Base-by-base conservation (phyloP, 2,329 filamentous ascomycete species). In the Pseudonectria foliicola region DNA sequence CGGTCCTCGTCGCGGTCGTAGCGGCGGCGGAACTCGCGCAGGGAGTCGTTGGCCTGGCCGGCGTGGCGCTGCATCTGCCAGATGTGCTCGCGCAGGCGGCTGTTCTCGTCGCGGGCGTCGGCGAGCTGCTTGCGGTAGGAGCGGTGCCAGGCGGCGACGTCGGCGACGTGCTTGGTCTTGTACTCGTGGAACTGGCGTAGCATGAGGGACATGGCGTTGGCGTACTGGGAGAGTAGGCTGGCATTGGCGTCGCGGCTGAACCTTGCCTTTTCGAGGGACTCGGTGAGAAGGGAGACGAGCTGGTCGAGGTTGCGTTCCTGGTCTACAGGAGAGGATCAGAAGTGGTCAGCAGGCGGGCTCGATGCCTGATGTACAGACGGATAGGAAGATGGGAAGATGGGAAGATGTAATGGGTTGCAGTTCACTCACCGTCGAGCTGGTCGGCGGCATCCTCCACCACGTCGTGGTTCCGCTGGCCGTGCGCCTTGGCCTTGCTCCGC, bases 1-100 rank as follows among this genome's bases (percentile, higher is more conserved):
- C 71, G 63, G 25, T 61, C 59, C 43, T 70, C 65, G 39, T 79
- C 67, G 44, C 77, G 74, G 44, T 78, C 71, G 49, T 75, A 72
- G 35, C 62, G 63, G 29, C 67, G 62, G 33, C 77, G 67, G 45
- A 80, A 79, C 25, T 67, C 59, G 26, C 77, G 73, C 37, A 82
- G 60, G 40, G 64, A 56, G 38, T 73, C 71, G 50, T 80, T 80
- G 14, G 76, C 77, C 10, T 61, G 63, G 30, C 66, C 66, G 15
- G 78, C 77, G 45, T 75, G 71, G 27, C 69, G 67, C 50, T 80
- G 74, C 74, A 80, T 79, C 46, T 79, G 74, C 68, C 75, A 78
- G 48, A 82, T 78, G 56, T 81, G 75, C 48, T 79, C 74, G 34
- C 77, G 73, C 33, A 82, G 66, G 2, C 70, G 67, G 40, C 67